A percentile compares a stretch with the other conserved stretches of the same genome.
Evolutionary conservation across 2,329 filamentous ascomycete species (phyloP).

Genomic region (Leptographium flavum): DNA sequence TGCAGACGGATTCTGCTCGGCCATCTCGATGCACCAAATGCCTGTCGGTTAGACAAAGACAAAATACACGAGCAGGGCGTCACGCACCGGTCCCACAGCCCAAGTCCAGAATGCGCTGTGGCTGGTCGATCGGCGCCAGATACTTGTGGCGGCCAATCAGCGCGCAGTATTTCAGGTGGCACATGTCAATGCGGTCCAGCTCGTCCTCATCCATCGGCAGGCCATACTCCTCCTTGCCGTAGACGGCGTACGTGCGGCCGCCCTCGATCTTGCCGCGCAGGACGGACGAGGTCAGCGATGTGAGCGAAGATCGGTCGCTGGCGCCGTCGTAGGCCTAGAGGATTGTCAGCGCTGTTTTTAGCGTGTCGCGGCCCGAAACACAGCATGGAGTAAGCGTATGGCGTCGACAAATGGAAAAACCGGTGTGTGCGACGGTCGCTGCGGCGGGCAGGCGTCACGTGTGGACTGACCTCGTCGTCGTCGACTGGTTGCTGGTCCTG

Average conservation of each 20-base stretch:
- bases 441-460: too few species aligned
- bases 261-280: constrained; percentile 13
- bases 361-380: not conserved
- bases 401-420: too few species aligned
- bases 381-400: too few species aligned
- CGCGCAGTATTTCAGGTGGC: constrained; percentile 21
- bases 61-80: not conserved
- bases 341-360: not conserved
- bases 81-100: constrained; percentile 15
- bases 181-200: constrained; percentile 26
- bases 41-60: constrained; percentile 4
- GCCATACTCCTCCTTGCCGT: constrained; percentile 24
- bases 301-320: not conserved
- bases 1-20: constrained; percentile 6
- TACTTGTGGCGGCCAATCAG: constrained; percentile 15
- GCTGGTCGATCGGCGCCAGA: constrained; percentile 12
- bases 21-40: constrained; percentile 19
- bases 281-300: not conserved
- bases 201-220: constrained; percentile 26
- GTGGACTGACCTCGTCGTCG: not conserved
- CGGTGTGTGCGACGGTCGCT: too few species aligned
- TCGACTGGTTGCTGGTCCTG: not conserved
- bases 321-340: not conserved
- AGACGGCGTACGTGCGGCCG: constrained; percentile 20
- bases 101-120: constrained; percentile 17